A percentile compares a stretch with the other conserved stretches of the same genome.
Evolutionary conservation across 2,329 filamentous ascomycete species (phyloP).

Genomic region (Capronia americana): DNA sequence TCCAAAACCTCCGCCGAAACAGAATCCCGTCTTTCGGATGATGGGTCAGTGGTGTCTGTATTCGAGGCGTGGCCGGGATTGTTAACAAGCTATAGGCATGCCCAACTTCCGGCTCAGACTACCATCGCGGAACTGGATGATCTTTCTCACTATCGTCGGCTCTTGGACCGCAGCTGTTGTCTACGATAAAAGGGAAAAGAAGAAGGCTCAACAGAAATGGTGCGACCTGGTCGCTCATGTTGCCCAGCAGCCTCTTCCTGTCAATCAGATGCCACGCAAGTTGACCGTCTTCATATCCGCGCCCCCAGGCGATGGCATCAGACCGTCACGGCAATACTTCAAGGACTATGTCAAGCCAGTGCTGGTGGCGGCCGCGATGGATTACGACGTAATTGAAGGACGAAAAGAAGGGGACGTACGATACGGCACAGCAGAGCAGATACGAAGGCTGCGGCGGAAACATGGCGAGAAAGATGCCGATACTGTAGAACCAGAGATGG

Average conservation of each 20-base stretch:
- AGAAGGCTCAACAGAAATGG: constrained; percentile 84
- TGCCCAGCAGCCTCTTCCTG: constrained; percentile 73
- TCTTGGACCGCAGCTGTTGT: constrained; percentile 80
- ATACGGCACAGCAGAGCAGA: constrained; percentile 82
- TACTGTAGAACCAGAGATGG: constrained; percentile 54
- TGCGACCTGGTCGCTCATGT: constrained; percentile 83
- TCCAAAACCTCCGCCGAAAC: constrained; percentile 54
- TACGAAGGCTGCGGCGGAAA: constrained; percentile 70
- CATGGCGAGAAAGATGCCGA: constrained; percentile 61
- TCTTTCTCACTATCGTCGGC: constrained; percentile 82
- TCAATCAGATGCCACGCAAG: constrained; percentile 77
- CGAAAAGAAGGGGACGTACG: constrained; percentile 90
- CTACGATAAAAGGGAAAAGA: constrained; percentile 93
- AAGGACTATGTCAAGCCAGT: constrained; percentile 95
- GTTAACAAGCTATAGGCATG: constrained; percentile 64
- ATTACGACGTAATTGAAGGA: constrained; percentile 96
- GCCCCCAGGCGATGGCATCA: constrained; percentile 84
- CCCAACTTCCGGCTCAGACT: constrained; percentile 82
- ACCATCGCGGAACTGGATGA: constrained; percentile 96
- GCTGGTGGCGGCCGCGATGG: constrained; percentile 83
- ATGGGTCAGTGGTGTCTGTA: constrained; percentile 56
- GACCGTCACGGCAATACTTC: constrained; percentile 90
- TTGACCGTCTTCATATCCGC: constrained; percentile 85
- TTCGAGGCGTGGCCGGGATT: neutral
- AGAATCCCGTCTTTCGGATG: constrained; percentile 77